Evolutionary conservation across 2,329 filamentous ascomycete species (phyloP).

Genomic region (Trichoderma cornu-damae): DNA sequence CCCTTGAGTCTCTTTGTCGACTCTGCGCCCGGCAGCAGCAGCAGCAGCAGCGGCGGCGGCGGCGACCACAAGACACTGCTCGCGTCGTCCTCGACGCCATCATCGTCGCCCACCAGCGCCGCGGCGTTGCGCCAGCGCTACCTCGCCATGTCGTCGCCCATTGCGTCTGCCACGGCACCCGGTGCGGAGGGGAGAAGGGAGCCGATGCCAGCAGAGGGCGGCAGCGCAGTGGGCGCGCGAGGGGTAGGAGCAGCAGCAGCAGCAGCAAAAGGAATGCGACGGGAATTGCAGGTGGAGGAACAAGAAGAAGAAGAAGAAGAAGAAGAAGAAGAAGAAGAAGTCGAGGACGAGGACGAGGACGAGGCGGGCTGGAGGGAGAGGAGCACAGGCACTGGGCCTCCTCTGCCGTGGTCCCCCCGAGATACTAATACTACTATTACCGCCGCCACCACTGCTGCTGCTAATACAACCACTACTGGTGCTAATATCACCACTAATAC

Average conservation of each 20-base stretch:
- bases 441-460: no score
- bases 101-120: neutral
- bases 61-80: neutral
- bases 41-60: neutral
- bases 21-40: slow-evolving; percentile 16
- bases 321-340: neutral
- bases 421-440: no score
- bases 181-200: neutral
- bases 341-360: neutral
- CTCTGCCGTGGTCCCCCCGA: slow-evolving; percentile 10
- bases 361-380: neutral
- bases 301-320: neutral
- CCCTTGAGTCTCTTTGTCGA: slow-evolving; percentile 30
- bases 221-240: neutral
- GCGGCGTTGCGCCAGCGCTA: slow-evolving; percentile 15
- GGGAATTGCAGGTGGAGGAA: neutral
- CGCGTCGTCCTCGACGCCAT: neutral
- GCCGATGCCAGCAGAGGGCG: neutral
- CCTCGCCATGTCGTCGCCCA: slow-evolving; percentile 17
- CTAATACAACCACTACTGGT: neutral
- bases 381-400: slow-evolving; percentile 1
- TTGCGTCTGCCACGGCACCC: neutral
- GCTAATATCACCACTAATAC: no score
- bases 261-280: neutral
- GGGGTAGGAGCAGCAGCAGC: neutral